Percentiles rank a stretch among this genome's conserved stretches.
phyloP scores from a whole-genome alignment of 495 filamentous ascomycete species.

The Trichodelitschia bisporula region DNA sequence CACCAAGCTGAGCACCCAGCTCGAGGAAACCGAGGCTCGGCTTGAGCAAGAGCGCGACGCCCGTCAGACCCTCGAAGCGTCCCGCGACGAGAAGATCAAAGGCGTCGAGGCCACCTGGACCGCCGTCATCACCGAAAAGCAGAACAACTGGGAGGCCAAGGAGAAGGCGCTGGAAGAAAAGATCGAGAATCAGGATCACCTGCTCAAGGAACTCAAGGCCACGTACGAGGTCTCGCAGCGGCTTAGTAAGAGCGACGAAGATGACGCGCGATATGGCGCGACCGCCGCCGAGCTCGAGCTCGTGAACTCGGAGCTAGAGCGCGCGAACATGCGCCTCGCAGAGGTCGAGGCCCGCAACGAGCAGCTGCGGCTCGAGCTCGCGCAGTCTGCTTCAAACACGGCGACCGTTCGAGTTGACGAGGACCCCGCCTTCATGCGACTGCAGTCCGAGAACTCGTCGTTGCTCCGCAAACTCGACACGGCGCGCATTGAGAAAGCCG shows the following conservation, averaged over 20 bases:
- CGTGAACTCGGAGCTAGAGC: slow-evolving; percentile 71
- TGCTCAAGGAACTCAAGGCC: slow-evolving; percentile 85
- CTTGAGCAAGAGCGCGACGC: slow-evolving; percentile 48
- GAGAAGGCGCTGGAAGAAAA: slow-evolving; percentile 84
- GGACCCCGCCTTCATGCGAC: slow-evolving; percentile 60
- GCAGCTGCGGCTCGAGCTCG: slow-evolving; percentile 70
- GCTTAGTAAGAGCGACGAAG: slow-evolving; percentile 43
- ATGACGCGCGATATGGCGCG: slow-evolving; percentile 32
- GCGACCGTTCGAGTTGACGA: slow-evolving; percentile 42
- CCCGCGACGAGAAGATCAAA: slow-evolving; percentile 48
- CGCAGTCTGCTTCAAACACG: slow-evolving; percentile 57
- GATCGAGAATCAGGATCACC: slow-evolving; percentile 73
- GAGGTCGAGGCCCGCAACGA: slow-evolving; percentile 91
- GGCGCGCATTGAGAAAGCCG: slow-evolving; percentile 55
- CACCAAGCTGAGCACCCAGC: slow-evolving; percentile 59
- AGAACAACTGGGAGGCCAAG: slow-evolving; percentile 88
- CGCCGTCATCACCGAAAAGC: slow-evolving; percentile 80
- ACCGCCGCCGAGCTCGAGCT: slow-evolving; percentile 83
- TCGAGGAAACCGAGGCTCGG: slow-evolving; percentile 57
- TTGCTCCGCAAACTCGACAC: slow-evolving; percentile 71
- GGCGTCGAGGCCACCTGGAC: slow-evolving; percentile 81
- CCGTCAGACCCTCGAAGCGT: slow-evolving; percentile 49
- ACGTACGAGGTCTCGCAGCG: slow-evolving; percentile 92
- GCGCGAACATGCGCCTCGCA: slow-evolving; percentile 62
- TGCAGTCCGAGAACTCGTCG: slow-evolving; percentile 79